phyloP scores from a whole-genome alignment of 2,329 filamentous ascomycete species.

The Apiospora sp. region DNA sequence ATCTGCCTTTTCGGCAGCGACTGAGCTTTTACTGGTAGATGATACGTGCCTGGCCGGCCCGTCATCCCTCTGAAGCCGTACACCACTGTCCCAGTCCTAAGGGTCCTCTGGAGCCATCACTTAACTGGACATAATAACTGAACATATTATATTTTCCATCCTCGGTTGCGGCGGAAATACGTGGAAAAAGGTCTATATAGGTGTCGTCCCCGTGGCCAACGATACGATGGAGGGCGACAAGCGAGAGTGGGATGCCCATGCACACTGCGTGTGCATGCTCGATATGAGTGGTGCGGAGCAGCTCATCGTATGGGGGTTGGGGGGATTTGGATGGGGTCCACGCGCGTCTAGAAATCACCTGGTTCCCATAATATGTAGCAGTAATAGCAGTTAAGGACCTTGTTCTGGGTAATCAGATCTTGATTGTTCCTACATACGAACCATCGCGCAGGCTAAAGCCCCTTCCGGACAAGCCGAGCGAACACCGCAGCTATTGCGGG shows the following conservation, averaged over 20 bases:
- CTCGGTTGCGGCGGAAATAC: background rate
- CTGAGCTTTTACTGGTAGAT: no score
- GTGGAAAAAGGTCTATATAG: background rate
- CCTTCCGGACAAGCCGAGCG: background rate
- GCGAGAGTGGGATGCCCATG: conserved; percentile 8
- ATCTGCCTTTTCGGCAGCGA: background rate
- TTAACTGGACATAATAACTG: no score
- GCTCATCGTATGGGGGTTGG: background rate
- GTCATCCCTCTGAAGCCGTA: no score
- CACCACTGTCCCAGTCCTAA: background rate
- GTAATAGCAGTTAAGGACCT: background rate
- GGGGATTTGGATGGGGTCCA: background rate
- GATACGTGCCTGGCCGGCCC: no score
- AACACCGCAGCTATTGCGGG: background rate
- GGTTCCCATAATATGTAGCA: conserved; percentile 1
- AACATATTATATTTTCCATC: no score
- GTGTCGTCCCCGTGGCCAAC: background rate
- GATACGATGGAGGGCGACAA: background rate
- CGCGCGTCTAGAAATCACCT: background rate
- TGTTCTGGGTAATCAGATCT: conserved; percentile 9
- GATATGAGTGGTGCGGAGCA: conserved; percentile 7
- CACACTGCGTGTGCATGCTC: background rate
- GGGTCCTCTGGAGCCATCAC: background rate
- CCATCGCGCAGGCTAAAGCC: background rate
- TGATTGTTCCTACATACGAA: conserved; percentile 19